Evolutionary conservation across 441 rosid genomes (phyloP), one percentile per base, ranked within the genome.

Genomic region (Pelargonium cotyledonis): DNA sequence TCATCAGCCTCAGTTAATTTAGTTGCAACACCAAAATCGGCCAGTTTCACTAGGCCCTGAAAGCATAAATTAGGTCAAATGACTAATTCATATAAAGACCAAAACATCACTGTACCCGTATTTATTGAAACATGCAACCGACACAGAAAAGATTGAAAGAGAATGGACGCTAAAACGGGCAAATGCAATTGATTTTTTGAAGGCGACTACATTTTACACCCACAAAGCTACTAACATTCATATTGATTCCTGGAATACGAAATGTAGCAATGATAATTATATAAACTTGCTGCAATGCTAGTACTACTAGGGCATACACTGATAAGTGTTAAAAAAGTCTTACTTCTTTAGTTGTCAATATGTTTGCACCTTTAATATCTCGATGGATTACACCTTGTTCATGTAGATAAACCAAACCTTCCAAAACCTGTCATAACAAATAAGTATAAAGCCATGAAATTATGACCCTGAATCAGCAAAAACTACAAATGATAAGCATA

Each of bases 11-110:
- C 99, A 40, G 90, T 95, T 73, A 95, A 81, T 80, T 95, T 95
- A 71, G 99, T 95, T 46, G 99, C 99, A 79, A 95, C 99, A 77
- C 99, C 99, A 87, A 95, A 95, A 85, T 92, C 99, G 83, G 99
- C 99, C 80, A 95, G 98, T 82, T 95, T 95, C 64, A 95, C 99
- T 70, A 95, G 99, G n/a, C 99, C 97, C 99, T 95, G 78, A 62
- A 77, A 77, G 63, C 65, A 79, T 21, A 77, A 4, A 35, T 46
- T 61, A 63, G 65, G 29, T 19, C 62, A 57, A 57, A 57, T 57
- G 62, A 55, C 62, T 57, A 57, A 10, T 23, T 16, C 1, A 8
- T 19, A 57, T 8, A 18, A 18, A 57, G 8, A 19, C 10, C 62
- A 18, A 7, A 57, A 57, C 12, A 18, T 35, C 26, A 26, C 64